Evolutionary conservation across 2,329 filamentous ascomycete genomes (phyloP).

Genomic region (Metarhizium brunneum): DNA sequence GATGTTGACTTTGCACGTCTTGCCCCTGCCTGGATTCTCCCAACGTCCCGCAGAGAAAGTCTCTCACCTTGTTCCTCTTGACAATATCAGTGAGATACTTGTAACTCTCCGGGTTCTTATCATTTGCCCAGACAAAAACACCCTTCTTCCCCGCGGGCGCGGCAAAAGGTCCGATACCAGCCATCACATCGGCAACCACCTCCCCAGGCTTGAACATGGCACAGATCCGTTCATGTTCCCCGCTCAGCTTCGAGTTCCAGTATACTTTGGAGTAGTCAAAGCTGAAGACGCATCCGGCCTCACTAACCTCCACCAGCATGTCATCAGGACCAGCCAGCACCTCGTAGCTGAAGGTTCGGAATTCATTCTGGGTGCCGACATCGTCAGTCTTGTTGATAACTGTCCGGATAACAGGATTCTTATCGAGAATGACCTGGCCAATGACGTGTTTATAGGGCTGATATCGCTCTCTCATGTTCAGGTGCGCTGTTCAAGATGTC

Average conservation of each 20-base stretch:
- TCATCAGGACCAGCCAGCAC: conserved; percentile 75
- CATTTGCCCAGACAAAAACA: conserved; percentile 93
- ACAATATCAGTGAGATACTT: conserved; percentile 62
- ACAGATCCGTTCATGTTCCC: conserved; percentile 77
- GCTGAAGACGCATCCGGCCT: conserved; percentile 75
- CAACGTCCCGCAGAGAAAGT: background rate
- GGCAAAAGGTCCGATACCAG: conserved; percentile 91
- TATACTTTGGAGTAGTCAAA: conserved; percentile 97
- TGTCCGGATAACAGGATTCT: conserved; percentile 71
- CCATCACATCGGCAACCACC: conserved; percentile 94
- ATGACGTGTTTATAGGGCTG: conserved; percentile 80
- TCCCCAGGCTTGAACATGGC: conserved; percentile 71
- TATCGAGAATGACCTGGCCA: conserved; percentile 78
- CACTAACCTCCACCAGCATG: conserved; percentile 71
- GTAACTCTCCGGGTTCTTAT: conserved; percentile 88
- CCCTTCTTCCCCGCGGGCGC: conserved; percentile 82
- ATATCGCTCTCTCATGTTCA: conserved; percentile 80
- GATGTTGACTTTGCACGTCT: too few species aligned
- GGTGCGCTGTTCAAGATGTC: conserved; percentile 53
- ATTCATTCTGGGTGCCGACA: conserved; percentile 77
- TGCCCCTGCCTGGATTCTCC: background rate
- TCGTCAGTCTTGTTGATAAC: conserved; percentile 95
- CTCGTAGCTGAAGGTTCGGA: conserved; percentile 88
- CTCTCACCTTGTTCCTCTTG: conserved; percentile 64
- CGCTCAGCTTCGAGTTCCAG: conserved; percentile 90